Percentiles rank a stretch among this genome's conserved stretches.
Evolutionary conservation across 1,284 basidiomycete species (phyloP).

Genomic region (Peniophora sp.): DNA sequence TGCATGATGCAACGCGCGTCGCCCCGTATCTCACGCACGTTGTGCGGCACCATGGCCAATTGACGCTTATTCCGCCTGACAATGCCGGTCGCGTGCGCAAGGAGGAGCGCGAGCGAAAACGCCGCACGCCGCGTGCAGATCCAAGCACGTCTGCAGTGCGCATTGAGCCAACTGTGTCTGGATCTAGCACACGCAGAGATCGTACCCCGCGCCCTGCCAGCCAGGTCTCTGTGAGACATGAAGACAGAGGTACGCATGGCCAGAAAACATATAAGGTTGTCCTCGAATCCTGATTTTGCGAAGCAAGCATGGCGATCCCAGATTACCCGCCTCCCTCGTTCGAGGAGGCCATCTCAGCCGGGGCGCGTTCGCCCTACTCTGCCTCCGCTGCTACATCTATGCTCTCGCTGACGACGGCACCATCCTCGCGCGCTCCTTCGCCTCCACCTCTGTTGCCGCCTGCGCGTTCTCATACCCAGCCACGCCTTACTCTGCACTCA

Average conservation of each 20-base stretch:
- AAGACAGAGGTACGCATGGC: too few relatives aligned
- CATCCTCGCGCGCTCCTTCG: constrained; percentile 2
- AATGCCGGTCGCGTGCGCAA: constrained; percentile 46
- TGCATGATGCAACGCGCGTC: constrained; percentile 40
- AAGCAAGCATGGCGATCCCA: constrained; percentile 28
- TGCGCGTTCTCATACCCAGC: not conserved
- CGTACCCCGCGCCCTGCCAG: not conserved
- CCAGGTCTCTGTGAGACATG: too few relatives aligned
- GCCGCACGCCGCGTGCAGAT: constrained; percentile 20
- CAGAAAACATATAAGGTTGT: too few relatives aligned
- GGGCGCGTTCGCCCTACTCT: constrained; percentile 10
- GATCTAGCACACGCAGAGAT: not conserved
- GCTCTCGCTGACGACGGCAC: constrained; percentile 5
- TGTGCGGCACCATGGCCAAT: constrained; percentile 46
- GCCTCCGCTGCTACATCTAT: constrained; percentile 8
- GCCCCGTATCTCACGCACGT: constrained; percentile 52
- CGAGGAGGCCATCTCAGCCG: constrained; percentile 37
- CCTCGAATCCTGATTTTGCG: too few relatives aligned
- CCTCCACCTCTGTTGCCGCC: not conserved
- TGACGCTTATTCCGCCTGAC: constrained; percentile 42
- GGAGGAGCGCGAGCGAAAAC: constrained; percentile 8
- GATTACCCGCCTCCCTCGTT: constrained; percentile 55
- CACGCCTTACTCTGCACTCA: not conserved
- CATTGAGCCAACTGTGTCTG: not conserved
- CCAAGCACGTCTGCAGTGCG: constrained; percentile 2